These are phyloP conservation scores for Xylaria sp. DNA, from an alignment of 2,329 filamentous ascomycete species.

Conservation along the genomic window DNA sequence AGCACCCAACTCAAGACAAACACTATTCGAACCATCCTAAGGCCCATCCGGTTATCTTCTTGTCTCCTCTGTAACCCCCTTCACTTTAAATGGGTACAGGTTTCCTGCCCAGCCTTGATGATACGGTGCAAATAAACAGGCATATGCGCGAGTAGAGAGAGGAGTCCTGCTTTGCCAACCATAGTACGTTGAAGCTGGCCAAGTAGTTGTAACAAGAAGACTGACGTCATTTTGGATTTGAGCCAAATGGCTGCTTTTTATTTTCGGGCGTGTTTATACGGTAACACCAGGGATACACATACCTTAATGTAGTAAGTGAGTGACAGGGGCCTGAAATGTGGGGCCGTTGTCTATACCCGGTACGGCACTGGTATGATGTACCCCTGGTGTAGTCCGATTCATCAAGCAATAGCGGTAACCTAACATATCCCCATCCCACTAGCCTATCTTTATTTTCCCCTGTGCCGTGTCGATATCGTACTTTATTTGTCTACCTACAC, in stretches of 20 bases:
- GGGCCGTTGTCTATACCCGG: background rate
- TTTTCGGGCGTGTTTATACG: background rate
- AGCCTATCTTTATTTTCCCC: too few species aligned
- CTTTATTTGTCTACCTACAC: background rate
- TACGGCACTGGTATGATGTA: slow-evolving; percentile 1
- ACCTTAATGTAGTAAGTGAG: background rate
- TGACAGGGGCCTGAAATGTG: background rate
- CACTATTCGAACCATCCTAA: background rate
- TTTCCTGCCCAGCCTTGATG: background rate
- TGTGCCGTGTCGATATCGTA: background rate
- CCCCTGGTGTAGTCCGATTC: background rate
- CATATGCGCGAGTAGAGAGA: background rate
- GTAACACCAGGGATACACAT: too few species aligned
- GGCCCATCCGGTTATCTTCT: background rate
- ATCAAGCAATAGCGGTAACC: background rate
- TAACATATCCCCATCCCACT: background rate
- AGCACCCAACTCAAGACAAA: background rate
- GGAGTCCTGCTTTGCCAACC: background rate
- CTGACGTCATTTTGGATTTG: slow-evolving; percentile 26
- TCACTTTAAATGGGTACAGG: background rate
- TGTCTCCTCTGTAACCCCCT: background rate
- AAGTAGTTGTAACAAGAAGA: slow-evolving; percentile 1
- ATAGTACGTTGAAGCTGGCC: background rate
- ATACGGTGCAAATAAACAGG: background rate
- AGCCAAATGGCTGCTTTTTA: background rate